These are phyloP conservation scores for Trematosphaeria pertusa DNA, from an alignment of 2,329 filamentous ascomycete species.

Conservation along the genomic window DNA sequence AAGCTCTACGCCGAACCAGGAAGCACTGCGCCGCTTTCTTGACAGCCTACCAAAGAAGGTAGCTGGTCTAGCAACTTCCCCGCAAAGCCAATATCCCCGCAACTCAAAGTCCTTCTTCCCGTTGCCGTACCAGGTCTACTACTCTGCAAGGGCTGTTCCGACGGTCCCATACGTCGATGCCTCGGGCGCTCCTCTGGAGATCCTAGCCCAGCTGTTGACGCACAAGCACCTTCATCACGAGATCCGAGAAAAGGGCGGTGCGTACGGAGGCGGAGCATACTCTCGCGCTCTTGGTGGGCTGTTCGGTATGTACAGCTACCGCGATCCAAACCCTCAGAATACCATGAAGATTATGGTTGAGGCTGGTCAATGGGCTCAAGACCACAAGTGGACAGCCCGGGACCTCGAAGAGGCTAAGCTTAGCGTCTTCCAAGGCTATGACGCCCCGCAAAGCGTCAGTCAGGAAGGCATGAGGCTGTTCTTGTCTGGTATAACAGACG, in stretches of 20 bases:
- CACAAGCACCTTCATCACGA: constrained; percentile 97
- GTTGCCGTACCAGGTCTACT: constrained; percentile 96
- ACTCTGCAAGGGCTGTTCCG: constrained; percentile 81
- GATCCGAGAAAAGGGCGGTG: constrained; percentile 96
- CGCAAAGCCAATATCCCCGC: constrained; percentile 47
- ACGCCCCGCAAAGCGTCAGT: constrained; percentile 87
- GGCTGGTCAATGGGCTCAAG: constrained; percentile 81
- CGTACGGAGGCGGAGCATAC: constrained; percentile 92
- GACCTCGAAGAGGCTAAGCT: constrained; percentile 97
- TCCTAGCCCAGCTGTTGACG: constrained; percentile 89
- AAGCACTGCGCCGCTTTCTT: constrained; percentile 75
- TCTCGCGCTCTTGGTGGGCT: constrained; percentile 79
- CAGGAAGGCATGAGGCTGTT: constrained; percentile 88
- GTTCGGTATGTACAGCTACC: constrained; percentile 96
- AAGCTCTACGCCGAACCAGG: constrained; percentile 73
- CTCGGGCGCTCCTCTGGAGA: constrained; percentile 80
- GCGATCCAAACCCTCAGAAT: constrained; percentile 92
- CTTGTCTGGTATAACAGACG: constrained; percentile 81
- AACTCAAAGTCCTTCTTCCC: constrained; percentile 83
- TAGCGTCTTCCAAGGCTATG: constrained; percentile 88
- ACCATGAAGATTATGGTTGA: constrained; percentile 84
- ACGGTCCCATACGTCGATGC: constrained; percentile 83
- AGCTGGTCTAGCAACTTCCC: constrained; percentile 36
- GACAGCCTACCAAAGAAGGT: constrained; percentile 58
- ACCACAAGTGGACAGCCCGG: constrained; percentile 79